phyloP scores from a whole-genome alignment of 1,139 yeast species.

The Nakaseomyces nivariensis region DNA sequence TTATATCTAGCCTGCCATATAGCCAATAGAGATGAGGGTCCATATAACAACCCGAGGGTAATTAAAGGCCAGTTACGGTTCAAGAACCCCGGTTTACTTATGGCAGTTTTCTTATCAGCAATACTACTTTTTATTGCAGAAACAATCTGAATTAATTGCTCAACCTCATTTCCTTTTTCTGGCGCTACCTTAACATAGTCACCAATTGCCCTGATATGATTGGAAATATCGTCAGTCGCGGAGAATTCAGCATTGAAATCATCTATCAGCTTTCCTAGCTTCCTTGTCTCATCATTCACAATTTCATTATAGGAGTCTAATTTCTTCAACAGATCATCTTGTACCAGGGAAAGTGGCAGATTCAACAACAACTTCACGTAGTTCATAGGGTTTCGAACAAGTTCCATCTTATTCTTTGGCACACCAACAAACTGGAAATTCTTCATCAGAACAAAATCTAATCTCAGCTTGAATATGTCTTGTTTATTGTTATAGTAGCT shows the following conservation, averaged over 20 bases:
- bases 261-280: constrained; percentile 13
- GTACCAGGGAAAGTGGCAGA: constrained; percentile 4
- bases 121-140: not conserved
- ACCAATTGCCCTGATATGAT: not conserved
- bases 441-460: constrained; percentile 6
- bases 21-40: constrained; percentile 40
- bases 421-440: constrained; percentile 14
- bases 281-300: constrained; percentile 9
- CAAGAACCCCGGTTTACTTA: constrained; percentile 37
- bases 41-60: constrained; percentile 34
- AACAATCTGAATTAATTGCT: not conserved
- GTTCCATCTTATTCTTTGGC: constrained; percentile 9
- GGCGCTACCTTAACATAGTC: not conserved
- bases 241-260: constrained; percentile 9
- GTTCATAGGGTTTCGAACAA: constrained; percentile 2
- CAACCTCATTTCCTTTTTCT: not conserved
- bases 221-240: not conserved
- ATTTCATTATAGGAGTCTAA: constrained; percentile 6
- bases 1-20: constrained; percentile 42
- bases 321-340: constrained; percentile 14
- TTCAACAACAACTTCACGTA: not conserved
- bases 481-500: not conserved
- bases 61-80: constrained; percentile 63
- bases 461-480: not conserved
- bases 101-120: not conserved